Conservation (phyloP, 2,329 filamentous ascomycete genomes). For the Diaporthe capsici region DNA sequence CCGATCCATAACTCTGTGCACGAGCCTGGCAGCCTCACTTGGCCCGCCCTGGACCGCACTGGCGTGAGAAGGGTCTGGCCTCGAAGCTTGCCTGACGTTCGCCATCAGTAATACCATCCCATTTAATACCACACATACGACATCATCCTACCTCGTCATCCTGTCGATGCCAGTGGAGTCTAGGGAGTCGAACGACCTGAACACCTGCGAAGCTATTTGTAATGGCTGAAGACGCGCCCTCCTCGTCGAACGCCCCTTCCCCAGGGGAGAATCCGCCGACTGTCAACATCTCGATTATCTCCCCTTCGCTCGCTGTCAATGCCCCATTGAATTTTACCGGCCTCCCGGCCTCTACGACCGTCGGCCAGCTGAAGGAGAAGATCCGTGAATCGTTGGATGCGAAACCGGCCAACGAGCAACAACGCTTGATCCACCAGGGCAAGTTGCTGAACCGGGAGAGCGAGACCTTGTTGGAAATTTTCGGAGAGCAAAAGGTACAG, state of each 20-base stretch:
- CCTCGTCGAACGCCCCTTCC: constrained; percentile 46
- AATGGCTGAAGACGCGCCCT: constrained; percentile 58
- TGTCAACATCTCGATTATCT: constrained; percentile 71
- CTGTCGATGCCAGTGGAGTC: constrained; percentile 1
- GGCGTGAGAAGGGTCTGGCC: constrained; percentile 40
- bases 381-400: constrained; percentile 66
- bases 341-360: constrained; percentile 65
- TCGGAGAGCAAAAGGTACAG: constrained; percentile 68
- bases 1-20: constrained; percentile 27
- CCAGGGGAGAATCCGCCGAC: constrained; percentile 49
- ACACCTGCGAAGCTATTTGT: constrained; percentile 43
- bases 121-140: neutral
- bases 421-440: constrained; percentile 73
- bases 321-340: constrained; percentile 64
- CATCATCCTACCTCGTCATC: neutral
- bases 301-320: constrained; percentile 68
- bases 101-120: neutral
- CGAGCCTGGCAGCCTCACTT: constrained; percentile 37
- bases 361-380: constrained; percentile 70
- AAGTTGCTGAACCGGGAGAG: constrained; percentile 67
- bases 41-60: constrained; percentile 13
- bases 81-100: neutral
- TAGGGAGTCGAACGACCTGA: constrained; percentile 34
- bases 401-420: constrained; percentile 66
- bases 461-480: constrained; percentile 69